Base-by-base conservation (phyloP, 345 rosid genomes). In the Crucihimalaya himalaica region DNA sequence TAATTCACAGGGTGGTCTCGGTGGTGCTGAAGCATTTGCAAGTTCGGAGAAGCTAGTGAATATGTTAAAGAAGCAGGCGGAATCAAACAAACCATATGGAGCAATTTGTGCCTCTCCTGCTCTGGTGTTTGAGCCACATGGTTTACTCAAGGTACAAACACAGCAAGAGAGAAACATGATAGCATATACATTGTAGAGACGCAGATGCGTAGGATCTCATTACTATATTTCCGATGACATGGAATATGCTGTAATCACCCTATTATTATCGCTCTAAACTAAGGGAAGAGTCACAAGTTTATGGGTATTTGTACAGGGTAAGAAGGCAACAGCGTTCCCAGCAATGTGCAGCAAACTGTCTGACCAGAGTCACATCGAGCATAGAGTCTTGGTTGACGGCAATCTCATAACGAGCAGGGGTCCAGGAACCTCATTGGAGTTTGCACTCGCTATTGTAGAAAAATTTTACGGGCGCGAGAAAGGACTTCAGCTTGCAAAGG, bases 81-180 rank as follows among this genome's bases (percentile, higher is more conserved):
- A 88, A 68, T 78, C 88, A 58, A 88, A 86, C 82, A 82, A 75
- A 79, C 97, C 92, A 16, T 95, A 95, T 68, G 98, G 92, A 66
- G 98, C 97, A n/a, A 87, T 90, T 31, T 95, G 99, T 81, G 97
- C 97, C 11, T 90, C 99, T 65, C 97, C 99, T 66, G 97, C 97
- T 68, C 71, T 92, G 61, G 97, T 92, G 64, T 82, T 95, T 51
- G 97, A 88, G 80, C 87, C 97, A 59, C 87, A 91, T 79, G 98
- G 97, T 63, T 83, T 95, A 63, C 91, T 95, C 51, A 85, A 89
- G 99, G 99, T 92, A 83, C 43, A 66, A 16, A 42, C 19, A 42
- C 58, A 39, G 5, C 45, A 9, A 62, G 59, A 70, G 14, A 28
- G 56, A 45, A 32, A 46, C 10, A 56, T 20, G 3, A 56, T 46